Conservation (phyloP, 108 stramenopile species). For the Cylindrotheca fusiformis region DNA sequence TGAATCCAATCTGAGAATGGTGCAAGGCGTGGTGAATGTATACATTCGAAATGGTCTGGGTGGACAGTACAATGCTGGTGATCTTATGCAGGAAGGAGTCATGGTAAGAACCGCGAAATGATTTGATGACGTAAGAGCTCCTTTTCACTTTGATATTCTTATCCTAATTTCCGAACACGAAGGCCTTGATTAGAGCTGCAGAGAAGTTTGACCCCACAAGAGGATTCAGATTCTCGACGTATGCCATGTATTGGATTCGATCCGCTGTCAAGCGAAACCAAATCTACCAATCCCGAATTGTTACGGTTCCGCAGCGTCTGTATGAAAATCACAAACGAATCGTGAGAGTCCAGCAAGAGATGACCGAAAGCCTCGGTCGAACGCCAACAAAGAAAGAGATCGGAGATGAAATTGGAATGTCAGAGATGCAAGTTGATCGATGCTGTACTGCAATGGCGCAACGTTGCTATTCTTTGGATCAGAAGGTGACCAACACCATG, state of each 20-base stretch:
- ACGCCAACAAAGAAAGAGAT: conserved; percentile 60
- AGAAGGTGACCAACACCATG: conserved; percentile 40
- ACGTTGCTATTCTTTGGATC: conserved; percentile 65
- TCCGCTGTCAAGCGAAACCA: conserved; percentile 85
- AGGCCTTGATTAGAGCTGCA: conserved; percentile 91
- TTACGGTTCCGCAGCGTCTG: conserved; percentile 75
- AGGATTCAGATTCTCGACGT: conserved; percentile 94
- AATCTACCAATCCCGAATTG: conserved; percentile 64
- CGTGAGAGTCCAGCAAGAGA: conserved; percentile 26
- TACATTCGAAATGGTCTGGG: conserved; percentile 82
- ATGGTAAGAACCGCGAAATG: conserved; percentile 80
- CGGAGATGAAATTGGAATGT: conserved; percentile 52
- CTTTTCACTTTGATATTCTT: conserved; percentile 1
- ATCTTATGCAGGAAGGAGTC: conserved; percentile 89
- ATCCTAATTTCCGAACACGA: conserved; percentile 1
- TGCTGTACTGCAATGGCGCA: conserved; percentile 73
- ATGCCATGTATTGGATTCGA: conserved; percentile 97
- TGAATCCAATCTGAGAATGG: conserved; percentile 78
- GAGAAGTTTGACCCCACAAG: conserved; percentile 93
- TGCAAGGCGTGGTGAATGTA: conserved; percentile 82
- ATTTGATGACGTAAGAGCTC: background rate
- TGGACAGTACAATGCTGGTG: conserved; percentile 85
- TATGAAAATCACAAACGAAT: conserved; percentile 79
- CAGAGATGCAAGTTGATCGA: conserved; percentile 61
- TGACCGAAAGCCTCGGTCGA: conserved; percentile 49